Base-by-base conservation (phyloP, 495 filamentous ascomycete genomes). In the Aspergillus steynii region DNA sequence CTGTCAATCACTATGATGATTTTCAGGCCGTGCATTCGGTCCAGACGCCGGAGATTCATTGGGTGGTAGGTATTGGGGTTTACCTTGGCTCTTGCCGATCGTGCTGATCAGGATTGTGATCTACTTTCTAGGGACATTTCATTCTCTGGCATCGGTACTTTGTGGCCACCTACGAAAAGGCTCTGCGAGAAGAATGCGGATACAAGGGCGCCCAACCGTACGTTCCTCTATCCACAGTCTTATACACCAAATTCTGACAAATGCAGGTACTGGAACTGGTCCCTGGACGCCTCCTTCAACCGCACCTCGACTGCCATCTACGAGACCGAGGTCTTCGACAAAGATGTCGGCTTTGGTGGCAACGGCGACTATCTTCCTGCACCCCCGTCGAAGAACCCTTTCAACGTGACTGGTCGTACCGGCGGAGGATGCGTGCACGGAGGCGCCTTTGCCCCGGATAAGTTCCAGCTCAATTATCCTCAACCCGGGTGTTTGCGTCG, bases 71-170 rank as follows among this genome's bases (percentile, higher is more conserved):
- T 55, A 26, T 12, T 46, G 28, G 20, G 20, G 20, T 20, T 20
- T 20, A 20, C 20, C 28, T 20, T 47, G n/a, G 10, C 46, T 37
- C 20, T 47, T 56, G 52, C 49, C 50, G 51, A 64, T 58, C 55
- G 29, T 45, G 54, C 62, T 65, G 51, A 68, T 63, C 62, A 61
- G 4, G 31, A 45, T 63, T 27, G 50, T 53, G 31, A 7, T 20
- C 20, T 53, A 29, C 25, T 32, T 8, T 49, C 9, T 47, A 68
- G 66, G 66, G 63, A 29, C 62, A 64, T 42, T 68, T 68, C 34
- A 29, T 54, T 7, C 55, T 68, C 1, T 84, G 77, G 71, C 82
- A 85, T 61, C 72, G 82, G 53, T 81, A 81, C 59, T 80, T 78
- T 48, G 29, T 82, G 4, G 64, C 68, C 26, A 62, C 73, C 3